Evolutionary conservation across 2,329 filamentous ascomycete genomes (phyloP), one percentile per base, ranked within the genome.

Genomic region (Leptographium galeiforme): DNA sequence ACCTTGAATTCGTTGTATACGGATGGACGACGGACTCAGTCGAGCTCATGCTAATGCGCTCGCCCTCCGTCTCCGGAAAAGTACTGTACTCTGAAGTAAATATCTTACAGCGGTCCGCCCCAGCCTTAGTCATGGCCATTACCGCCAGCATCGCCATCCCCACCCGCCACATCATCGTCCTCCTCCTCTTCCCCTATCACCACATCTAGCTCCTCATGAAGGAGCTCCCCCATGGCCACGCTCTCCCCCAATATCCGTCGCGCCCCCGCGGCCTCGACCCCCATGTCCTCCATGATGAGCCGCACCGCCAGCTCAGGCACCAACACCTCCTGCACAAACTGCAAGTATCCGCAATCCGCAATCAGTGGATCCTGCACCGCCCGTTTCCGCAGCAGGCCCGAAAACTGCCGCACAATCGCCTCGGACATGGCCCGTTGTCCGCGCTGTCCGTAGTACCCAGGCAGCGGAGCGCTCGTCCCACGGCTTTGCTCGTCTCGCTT

Each of bases 381-480:
- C 53, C 78, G 74, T 58, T 77, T 72, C 55, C 84, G 80, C 34
- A 91, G 67, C 56, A 78, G 66, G 10, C 72, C 64, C 14, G 77
- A 78, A 63, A 87, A 82, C 48, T 73, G 72, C 4, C 68, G 62
- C 55, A 86, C 80, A 40, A 89, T 76, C 53, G 76, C 77, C 61
- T 87, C 82, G 46, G 81, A 85, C 76, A 95, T 87, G 51, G 77
- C 68, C 49, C 79, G 78, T 51, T 85, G 74, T 1, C 89, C 89
- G 19, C 82, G 78, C 3, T 83, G 77, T 2, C 89, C 89, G 67
- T 95, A 95, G 67, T 95, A 95, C 0, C 89, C 89, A 11, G 86
- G 85, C 4, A 78, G 82, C 34, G 84, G n/a, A 13, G 85, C 82
- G 34, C 85, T 16, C 72, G 53, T 72, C 75, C 49, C 74, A 80